Evolutionary conservation across 306 rosid species (phyloP), one percentile per base, ranked within the genome.

Genomic region (Lupinus albus): DNA sequence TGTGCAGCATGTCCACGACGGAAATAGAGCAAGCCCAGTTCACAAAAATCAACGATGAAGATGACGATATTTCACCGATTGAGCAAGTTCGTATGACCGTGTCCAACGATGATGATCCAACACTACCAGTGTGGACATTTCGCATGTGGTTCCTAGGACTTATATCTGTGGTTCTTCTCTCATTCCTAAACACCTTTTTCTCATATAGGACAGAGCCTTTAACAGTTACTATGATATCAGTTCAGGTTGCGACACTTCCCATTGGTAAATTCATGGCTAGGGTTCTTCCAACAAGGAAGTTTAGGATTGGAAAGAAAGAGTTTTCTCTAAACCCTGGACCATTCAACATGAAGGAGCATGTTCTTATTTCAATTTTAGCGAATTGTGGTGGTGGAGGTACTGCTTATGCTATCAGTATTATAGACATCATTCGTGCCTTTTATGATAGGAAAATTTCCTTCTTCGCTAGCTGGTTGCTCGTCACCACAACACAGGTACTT

Each of bases 301-400:
- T 79, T 41, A 52, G 64, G 7, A 1, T 86, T 18, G 83, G 84
- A 1, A 32, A 58, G 16, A 47, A 49, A 0, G 28, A 11, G 11
- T 80, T 81, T 25, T 84, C 95, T 2, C 68, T 88, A 3, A 88
- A 88, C 25, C 87, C 95, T 1, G 88, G 87, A 3, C 95, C 95
- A 2, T 91, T 88, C 41, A 88, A 86, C 82, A 75, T 82, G 69
- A 91, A 88, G 71, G 97, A 91, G 67, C 97, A 91, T 60, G 95
- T 83, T 8, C 79, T 91, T 2, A 88, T 88, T 39, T 69, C 90
- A 0, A 88, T 91, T 6, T 91, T 84, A 25, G 97, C 92, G 0
- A 91, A 91, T 8, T 90, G 86, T 0, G 94, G 94, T 0, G 94
- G 94, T 1, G 49, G 83, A 1, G 88, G 86, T 0, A 0, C 88